phyloP scores from a whole-genome alignment of 805 yeast genomes.

The Candida ovalis region DNA sequence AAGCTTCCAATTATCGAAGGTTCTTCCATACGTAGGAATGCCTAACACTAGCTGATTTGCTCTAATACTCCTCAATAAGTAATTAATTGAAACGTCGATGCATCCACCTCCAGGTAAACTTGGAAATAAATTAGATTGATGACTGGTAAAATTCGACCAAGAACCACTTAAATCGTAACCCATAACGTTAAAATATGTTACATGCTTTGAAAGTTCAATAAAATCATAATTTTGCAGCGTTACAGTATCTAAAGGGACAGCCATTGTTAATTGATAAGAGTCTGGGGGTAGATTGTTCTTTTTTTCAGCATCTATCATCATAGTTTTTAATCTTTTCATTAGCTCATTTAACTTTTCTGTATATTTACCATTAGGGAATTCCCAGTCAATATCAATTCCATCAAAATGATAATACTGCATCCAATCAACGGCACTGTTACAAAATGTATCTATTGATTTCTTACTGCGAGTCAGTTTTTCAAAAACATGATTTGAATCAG shows the following conservation, averaged over 20 bases:
- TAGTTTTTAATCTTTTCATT: constrained; percentile 36
- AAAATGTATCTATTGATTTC: constrained; percentile 40
- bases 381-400: constrained; percentile 96
- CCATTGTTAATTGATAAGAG: constrained; percentile 56
- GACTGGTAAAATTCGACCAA: constrained; percentile 61
- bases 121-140: constrained; percentile 64
- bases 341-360: constrained; percentile 42
- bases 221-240: constrained; percentile 43
- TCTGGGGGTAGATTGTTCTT: constrained; percentile 10
- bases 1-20: constrained; percentile 15
- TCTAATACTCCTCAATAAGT: constrained; percentile 20
- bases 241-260: constrained; percentile 66
- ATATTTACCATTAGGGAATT: constrained; percentile 61
- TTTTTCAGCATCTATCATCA: constrained; percentile 38
- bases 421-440: constrained; percentile 42
- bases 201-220: constrained; percentile 48
- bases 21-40: constrained; percentile 80
- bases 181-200: constrained; percentile 84
- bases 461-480: constrained; percentile 26
- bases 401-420: constrained; percentile 65
- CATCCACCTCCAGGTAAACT: constrained; percentile 20
- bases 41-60: constrained; percentile 63
- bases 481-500: constrained; percentile 46
- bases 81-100: constrained; percentile 41
- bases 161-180: constrained; percentile 83